Percentiles rank a stretch among this genome's conserved stretches.
Evolutionary conservation across 2,329 filamentous ascomycete genomes (phyloP).

Genomic region (Drechslerella dactyloides): DNA sequence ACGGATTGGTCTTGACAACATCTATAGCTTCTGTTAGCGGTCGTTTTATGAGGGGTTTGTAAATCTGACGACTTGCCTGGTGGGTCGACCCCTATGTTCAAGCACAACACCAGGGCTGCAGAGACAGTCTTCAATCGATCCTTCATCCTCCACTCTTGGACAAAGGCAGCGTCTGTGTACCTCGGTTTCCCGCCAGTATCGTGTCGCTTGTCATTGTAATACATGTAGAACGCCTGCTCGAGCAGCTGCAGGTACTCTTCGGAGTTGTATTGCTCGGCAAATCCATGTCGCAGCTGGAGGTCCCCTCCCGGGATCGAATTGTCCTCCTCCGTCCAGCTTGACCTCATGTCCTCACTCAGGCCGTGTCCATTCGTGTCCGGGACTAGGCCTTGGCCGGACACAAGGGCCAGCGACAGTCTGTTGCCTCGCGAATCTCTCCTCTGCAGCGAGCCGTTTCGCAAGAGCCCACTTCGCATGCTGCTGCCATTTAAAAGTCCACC

Average conservation of each 20-base stretch:
- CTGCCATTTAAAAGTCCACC: slow-evolving; percentile 21
- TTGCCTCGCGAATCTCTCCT: slow-evolving; percentile 19
- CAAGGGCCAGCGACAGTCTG: slow-evolving; percentile 26
- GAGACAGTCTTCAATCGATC: slow-evolving; percentile 96
- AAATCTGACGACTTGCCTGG: slow-evolving; percentile 71
- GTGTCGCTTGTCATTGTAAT: slow-evolving; percentile 97
- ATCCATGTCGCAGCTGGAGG: slow-evolving; percentile 71
- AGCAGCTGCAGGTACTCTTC: slow-evolving; percentile 86
- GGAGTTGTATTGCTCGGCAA: slow-evolving; percentile 89
- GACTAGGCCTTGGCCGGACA: slow-evolving; percentile 20
- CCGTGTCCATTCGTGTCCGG: slow-evolving; percentile 18
- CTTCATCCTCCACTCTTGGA: slow-evolving; percentile 97
- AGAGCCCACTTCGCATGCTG: slow-evolving; percentile 26
- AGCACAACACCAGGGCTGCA: slow-evolving; percentile 87
- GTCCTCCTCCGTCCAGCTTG: slow-evolving; percentile 60
- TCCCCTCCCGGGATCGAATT: slow-evolving; percentile 57
- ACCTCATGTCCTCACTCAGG: slow-evolving; percentile 14
- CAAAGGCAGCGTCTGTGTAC: slow-evolving; percentile 62
- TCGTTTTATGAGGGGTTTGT: neutral
- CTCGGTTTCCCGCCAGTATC: slow-evolving; percentile 85
- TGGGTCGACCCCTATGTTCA: slow-evolving; percentile 97
- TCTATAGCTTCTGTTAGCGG: slow-evolving; percentile 48
- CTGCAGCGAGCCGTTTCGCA: slow-evolving; percentile 35
- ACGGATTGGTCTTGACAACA: slow-evolving; percentile 83
- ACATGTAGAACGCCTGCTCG: slow-evolving; percentile 98